Base-by-base conservation (phyloP, 805 yeast genomes). In the Saccharomycopsis schoenii region DNA sequence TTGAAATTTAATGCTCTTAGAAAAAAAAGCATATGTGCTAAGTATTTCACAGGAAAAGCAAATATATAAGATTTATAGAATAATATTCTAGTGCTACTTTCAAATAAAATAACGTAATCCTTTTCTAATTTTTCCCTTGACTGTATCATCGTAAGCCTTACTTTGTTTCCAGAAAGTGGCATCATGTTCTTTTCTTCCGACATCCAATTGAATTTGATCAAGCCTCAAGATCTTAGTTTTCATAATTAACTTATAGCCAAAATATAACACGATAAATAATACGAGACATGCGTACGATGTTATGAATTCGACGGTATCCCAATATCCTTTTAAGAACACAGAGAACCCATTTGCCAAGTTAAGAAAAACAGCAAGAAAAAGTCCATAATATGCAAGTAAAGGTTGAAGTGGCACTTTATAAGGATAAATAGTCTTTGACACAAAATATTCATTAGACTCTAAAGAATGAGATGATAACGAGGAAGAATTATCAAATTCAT, bases 181-280 rank as follows among this genome's bases (percentile, higher is more conserved):
- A 71, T 90, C 97, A 73, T 85, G 83, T 69, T 89, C 96, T 58
- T 94, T 78, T 67, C 96, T 76, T 1, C 96, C 96, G 0, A 89
- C 80, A 70, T 90, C 96, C 69, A 87, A 79, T 70, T 90, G 96
- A 62, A 89, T 70, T 55, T 88, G 85, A 66, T 87, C 92, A 55
- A 88, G 73, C 57, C 88, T 79, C 58, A 83, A 88, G 11, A 85
- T 74, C 64, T 83, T 80, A 1, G 92, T 84, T 10, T 89, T 82
- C 62, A 83, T 80, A 15, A 83, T 68, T 0, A 83, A 51, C 67
- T 83, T 84, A 71, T 86, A 85, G 0, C 82, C 80, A 37, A 76
- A 17, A 66, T 80, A 86, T 43, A 82, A 76, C 0, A 79, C 66
- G 1, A 73, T 71, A 69, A 85, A 84, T 5, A 84, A 68, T 58